Evolutionary conservation across 2,329 filamentous ascomycete species (phyloP).

Genomic region (Allantophomopsis lycopodina): DNA sequence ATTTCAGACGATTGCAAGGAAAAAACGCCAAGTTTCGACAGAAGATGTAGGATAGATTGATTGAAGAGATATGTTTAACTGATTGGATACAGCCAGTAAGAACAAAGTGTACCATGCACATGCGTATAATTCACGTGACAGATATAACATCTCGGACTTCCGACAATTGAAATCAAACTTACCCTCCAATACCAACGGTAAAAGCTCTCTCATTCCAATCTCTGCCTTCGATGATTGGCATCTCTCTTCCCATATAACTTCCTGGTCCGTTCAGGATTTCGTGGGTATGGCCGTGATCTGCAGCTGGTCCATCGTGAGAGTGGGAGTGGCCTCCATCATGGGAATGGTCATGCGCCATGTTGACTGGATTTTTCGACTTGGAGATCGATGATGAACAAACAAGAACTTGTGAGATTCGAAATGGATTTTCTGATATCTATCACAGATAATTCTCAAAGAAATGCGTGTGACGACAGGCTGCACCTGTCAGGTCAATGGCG

Average conservation of each 20-base stretch:
- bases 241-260: conserved; percentile 78
- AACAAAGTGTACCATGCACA: too few species aligned
- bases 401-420: too few species aligned
- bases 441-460: too few species aligned
- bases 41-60: too few species aligned
- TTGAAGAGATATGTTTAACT: too few species aligned
- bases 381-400: too few species aligned
- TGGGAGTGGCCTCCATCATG: conserved; percentile 45
- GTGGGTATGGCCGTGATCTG: conserved; percentile 85
- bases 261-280: conserved; percentile 92
- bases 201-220: conserved; percentile 85
- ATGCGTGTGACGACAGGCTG: too few species aligned
- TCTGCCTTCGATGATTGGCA: conserved; percentile 82
- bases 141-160: too few species aligned
- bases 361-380: neutral
- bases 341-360: conserved; percentile 30
- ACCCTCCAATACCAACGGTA: conserved; percentile 97
- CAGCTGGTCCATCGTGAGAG: conserved; percentile 32
- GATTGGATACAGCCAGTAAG: too few species aligned
- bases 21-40: neutral
- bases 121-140: too few species aligned
- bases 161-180: conserved; percentile 11
- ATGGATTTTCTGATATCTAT: too few species aligned
- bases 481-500: too few species aligned
- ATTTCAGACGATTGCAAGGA: neutral